phyloP scores from a whole-genome alignment of 345 rosid genomes.

The Microthlaspi erraticum region DNA sequence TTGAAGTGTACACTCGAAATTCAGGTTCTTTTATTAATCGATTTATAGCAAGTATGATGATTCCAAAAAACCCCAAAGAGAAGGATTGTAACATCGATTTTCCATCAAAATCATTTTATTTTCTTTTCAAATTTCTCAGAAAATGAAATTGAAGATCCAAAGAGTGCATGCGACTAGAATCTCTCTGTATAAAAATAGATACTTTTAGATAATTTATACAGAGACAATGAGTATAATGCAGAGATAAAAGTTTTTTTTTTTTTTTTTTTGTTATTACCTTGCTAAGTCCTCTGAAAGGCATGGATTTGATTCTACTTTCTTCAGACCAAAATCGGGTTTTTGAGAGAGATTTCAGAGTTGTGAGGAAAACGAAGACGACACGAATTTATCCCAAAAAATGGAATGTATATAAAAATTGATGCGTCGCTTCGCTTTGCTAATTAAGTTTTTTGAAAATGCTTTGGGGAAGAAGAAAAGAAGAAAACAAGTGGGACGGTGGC shows the following conservation, averaged over 20 bases:
- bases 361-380: constrained; percentile 8
- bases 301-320: constrained; percentile 37
- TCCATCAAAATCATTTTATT: not conserved
- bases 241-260: not conserved
- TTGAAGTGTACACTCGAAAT: not conserved
- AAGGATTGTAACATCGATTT: not conserved
- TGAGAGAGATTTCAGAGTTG: constrained; percentile 7
- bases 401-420: not conserved
- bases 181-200: too few relatives aligned
- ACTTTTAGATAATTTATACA: not conserved
- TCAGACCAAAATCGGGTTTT: not conserved
- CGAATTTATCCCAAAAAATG: not conserved
- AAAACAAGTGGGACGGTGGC: constrained; percentile 43
- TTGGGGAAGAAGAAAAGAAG: not conserved
- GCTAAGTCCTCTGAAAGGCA: constrained; percentile 64
- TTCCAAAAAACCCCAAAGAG: not conserved
- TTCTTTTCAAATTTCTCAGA: not conserved
- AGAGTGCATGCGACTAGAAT: constrained; percentile 18
- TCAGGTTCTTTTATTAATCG: too few relatives aligned
- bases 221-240: not conserved
- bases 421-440: constrained; percentile 36
- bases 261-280: constrained; percentile 46
- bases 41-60: too few relatives aligned
- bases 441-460: not conserved
- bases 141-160: constrained; percentile 11